Conservation (phyloP, 2,329 filamentous ascomycete genomes). For the Aquanectria penicillioides region DNA sequence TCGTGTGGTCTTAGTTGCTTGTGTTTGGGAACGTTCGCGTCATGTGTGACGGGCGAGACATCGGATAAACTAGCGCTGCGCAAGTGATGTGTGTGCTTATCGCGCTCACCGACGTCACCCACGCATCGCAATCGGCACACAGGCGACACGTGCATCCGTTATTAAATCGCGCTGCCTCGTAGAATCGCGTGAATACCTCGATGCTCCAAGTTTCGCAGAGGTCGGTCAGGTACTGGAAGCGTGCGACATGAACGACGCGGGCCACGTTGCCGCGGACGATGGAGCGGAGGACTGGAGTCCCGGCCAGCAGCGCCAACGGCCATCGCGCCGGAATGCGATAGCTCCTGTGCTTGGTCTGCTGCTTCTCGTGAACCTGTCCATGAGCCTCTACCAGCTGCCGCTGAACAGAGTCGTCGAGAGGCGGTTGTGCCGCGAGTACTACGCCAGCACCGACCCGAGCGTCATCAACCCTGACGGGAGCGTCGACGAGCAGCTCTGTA, state of each 20-base stretch:
- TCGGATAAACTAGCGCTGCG: no score
- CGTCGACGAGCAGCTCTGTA: constrained; percentile 63
- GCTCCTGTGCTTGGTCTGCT: constrained; percentile 50
- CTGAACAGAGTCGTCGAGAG: constrained; percentile 58
- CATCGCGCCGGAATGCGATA: constrained; percentile 12
- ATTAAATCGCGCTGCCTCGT: background rate
- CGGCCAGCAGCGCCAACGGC: background rate
- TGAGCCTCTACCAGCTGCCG: constrained; percentile 59
- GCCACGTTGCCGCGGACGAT: background rate
- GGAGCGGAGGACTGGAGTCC: constrained; percentile 3
- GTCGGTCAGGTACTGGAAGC: background rate
- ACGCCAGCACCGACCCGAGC: constrained; percentile 51
- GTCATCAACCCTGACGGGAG: constrained; percentile 44
- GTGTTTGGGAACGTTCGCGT: no score
- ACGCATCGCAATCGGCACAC: no score
- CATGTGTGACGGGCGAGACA: no score
- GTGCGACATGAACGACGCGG: constrained; percentile 3
- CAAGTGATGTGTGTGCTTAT: no score
- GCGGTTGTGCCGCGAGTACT: constrained; percentile 62
- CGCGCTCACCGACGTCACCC: no score
- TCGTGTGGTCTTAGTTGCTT: no score
- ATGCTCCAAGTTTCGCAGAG: no score
- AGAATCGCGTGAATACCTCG: no score
- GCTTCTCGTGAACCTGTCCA: constrained; percentile 58
- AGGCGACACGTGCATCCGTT: no score